These are phyloP conservation scores for Scheffersomyces ergatensis DNA, from an alignment of 805 yeast genomes.

Conservation along the genomic window DNA sequence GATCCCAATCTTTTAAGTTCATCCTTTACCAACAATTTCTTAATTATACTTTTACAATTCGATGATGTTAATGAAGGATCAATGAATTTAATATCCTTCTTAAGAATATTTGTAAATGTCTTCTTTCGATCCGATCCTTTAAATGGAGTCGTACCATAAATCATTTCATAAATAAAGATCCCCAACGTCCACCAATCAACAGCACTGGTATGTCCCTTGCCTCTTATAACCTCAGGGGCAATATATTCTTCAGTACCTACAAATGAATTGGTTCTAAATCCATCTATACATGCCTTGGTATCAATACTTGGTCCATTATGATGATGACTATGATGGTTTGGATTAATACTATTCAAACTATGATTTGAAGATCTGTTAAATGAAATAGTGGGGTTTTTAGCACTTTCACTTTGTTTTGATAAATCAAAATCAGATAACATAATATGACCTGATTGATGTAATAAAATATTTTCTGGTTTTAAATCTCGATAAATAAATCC, in stretches of 20 bases:
- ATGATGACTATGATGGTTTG: constrained; percentile 21
- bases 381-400: constrained; percentile 73
- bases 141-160: constrained; percentile 94
- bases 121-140: constrained; percentile 86
- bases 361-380: constrained; percentile 19
- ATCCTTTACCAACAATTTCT: constrained; percentile 82
- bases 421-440: constrained; percentile 97
- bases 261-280: constrained; percentile 94
- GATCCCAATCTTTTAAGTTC: constrained; percentile 89
- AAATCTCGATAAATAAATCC: constrained; percentile 96
- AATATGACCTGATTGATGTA: constrained; percentile 97
- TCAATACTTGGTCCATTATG: constrained; percentile 64
- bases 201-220: constrained; percentile 96
- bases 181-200: constrained; percentile 99
- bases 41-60: constrained; percentile 74
- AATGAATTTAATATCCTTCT: constrained; percentile 77
- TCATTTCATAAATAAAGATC: constrained; percentile 88
- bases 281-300: constrained; percentile 93
- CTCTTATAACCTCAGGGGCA: constrained; percentile 97
- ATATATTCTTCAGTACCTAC: constrained; percentile 99
- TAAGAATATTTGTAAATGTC: constrained; percentile 85
- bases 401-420: constrained; percentile 80
- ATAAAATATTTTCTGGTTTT: constrained; percentile 91
- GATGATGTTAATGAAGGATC: constrained; percentile 67
- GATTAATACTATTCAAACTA: constrained; percentile 7